A percentile compares a stretch with the other conserved stretches of the same genome.
Evolutionary conservation across 2,329 filamentous ascomycete species (phyloP).

Genomic region (Coniochaeta prunicola): DNA sequence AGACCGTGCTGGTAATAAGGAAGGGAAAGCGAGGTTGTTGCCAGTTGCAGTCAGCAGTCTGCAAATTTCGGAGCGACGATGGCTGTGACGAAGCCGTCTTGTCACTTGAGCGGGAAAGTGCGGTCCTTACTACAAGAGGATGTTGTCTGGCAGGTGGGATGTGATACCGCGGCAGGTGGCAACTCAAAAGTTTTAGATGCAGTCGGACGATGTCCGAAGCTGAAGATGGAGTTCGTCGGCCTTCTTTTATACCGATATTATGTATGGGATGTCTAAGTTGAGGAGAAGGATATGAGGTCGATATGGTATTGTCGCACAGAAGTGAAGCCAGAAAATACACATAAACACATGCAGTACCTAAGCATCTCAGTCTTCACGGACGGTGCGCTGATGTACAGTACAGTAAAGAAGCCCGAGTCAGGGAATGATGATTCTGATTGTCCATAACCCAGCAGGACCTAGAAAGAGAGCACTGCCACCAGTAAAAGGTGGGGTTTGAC

Average conservation of each 20-base stretch:
- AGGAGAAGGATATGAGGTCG: neutral
- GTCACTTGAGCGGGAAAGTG: neutral
- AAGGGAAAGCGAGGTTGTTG: neutral
- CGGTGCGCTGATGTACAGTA: neutral
- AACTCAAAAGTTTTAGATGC: neutral
- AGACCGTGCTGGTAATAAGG: neutral
- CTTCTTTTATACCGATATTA: neutral
- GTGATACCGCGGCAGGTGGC: neutral
- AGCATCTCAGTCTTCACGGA: neutral
- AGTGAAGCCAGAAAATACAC: neutral
- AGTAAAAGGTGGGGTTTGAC: neutral
- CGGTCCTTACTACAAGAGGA: neutral
- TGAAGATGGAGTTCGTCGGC: neutral
- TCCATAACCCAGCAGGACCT: neutral
- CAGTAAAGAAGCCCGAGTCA: neutral
- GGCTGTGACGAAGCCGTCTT: neutral
- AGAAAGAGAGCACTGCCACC: neutral
- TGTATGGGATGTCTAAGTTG: neutral
- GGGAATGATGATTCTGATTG: neutral
- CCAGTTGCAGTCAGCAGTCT: neutral
- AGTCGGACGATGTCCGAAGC: neutral
- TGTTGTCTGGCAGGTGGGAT: neutral
- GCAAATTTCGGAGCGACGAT: neutral
- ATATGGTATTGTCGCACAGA: neutral
- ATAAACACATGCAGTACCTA: neutral